Conservation (phyloP, 1,284 basidiomycete genomes). For the Ceratobasidium papillatum region DNA sequence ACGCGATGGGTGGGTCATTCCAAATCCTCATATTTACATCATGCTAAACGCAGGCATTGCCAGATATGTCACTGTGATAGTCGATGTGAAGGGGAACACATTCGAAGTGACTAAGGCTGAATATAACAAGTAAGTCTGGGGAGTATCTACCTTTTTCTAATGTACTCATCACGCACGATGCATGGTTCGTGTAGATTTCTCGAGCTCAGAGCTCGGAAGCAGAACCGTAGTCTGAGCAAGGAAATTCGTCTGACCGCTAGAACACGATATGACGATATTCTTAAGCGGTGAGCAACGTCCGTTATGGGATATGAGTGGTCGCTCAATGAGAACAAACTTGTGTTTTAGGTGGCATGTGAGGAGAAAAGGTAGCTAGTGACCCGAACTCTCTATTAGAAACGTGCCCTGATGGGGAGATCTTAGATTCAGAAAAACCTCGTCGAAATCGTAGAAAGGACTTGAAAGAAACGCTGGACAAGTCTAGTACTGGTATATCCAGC, state of each 20-base stretch:
- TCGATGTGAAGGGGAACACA: constrained; percentile 20
- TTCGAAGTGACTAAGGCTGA: constrained; percentile 10
- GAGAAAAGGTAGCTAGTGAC: not conserved
- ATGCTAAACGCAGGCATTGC: not conserved
- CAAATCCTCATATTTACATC: not conserved
- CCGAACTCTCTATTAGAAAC: not conserved
- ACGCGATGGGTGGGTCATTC: constrained; percentile 6
- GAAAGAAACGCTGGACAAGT: not conserved
- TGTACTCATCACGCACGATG: not conserved
- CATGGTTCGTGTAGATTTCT: not conserved
- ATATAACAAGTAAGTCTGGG: constrained; percentile 20
- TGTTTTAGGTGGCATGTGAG: constrained; percentile 4
- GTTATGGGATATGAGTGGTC: not conserved
- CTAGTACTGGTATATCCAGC: too few species aligned
- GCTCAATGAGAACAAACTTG: not conserved
- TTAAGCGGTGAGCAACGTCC: constrained; percentile 7
- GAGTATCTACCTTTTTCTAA: too few species aligned
- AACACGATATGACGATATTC: constrained; percentile 9
- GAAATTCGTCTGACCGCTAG: constrained; percentile 13
- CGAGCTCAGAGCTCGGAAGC: constrained; percentile 15
- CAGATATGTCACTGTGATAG: constrained; percentile 17
- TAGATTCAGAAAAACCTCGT: constrained; percentile 16
- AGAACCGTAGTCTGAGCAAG: constrained; percentile 4
- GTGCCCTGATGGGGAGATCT: not conserved
- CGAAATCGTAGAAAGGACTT: not conserved